Evolutionary conservation across 306 rosid genomes (phyloP).

Genomic region (Glycine soja): DNA sequence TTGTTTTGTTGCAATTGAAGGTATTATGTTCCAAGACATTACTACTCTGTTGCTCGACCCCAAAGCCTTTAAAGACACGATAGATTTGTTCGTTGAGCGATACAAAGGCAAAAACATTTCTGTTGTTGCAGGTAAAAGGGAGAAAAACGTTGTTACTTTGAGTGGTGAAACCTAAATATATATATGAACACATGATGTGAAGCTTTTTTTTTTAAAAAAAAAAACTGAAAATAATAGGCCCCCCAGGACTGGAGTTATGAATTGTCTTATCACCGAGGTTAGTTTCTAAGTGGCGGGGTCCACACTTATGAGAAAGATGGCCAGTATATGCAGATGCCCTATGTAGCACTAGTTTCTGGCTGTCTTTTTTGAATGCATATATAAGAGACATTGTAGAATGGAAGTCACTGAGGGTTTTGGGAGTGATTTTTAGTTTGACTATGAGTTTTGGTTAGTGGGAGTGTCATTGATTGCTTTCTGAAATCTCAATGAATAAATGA

Average conservation of each 20-base stretch:
- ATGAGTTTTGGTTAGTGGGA: constrained; percentile 63
- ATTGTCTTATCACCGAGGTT: not conserved
- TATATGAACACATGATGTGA: not conserved
- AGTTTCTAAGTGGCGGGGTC: constrained; percentile 69
- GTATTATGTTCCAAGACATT: constrained; percentile 96
- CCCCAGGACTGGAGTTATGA: not conserved
- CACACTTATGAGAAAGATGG: constrained; percentile 62
- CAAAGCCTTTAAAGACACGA: constrained; percentile 83
- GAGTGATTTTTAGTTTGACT: constrained; percentile 83
- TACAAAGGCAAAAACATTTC: constrained; percentile 86
- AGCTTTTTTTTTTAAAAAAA: not conserved
- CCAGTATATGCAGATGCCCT: constrained; percentile 47
- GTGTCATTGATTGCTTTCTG: constrained; percentile 67
- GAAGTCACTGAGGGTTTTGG: constrained; percentile 57
- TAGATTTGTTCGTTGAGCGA: constrained; percentile 89
- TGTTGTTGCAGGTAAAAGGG: constrained; percentile 88
- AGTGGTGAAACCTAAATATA: constrained; percentile 14
- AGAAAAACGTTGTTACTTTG: too few relatives aligned
- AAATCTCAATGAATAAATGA: not conserved
- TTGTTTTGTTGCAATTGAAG: constrained; percentile 60
- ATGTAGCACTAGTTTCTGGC: constrained; percentile 36
- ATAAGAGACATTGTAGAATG: constrained; percentile 57
- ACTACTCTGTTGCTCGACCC: constrained; percentile 90
- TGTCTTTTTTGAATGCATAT: too few relatives aligned
- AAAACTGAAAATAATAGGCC: not conserved